These are phyloP conservation scores for Dactylellina leptospora DNA, from an alignment of 2,329 filamentous ascomycete genomes.

Conservation along the genomic window DNA sequence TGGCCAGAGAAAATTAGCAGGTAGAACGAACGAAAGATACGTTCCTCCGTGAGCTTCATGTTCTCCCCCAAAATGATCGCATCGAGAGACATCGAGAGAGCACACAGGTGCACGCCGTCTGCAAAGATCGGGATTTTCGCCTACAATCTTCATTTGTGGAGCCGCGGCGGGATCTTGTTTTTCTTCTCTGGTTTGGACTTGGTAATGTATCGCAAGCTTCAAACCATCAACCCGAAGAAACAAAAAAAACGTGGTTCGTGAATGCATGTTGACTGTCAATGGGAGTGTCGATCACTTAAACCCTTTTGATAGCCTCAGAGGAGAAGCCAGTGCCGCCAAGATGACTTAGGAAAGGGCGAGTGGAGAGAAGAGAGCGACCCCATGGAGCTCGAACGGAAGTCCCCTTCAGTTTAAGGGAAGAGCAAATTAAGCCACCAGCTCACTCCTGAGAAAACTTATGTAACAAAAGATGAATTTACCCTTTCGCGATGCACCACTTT, in stretches of 20 bases:
- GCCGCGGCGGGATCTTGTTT: conserved; percentile 38
- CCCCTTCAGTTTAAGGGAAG: conserved; percentile 38
- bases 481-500: conserved; percentile 9
- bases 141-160: conserved; percentile 48
- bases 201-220: conserved; percentile 24
- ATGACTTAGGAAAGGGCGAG: conserved; percentile 21
- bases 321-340: conserved; percentile 21
- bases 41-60: too few relatives aligned
- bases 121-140: conserved; percentile 48
- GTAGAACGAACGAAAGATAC: too few relatives aligned
- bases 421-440: conserved; percentile 30
- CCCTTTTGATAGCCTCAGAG: conserved; percentile 36
- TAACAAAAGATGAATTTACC: conserved; percentile 23
- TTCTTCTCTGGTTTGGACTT: conserved; percentile 10
- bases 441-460: conserved; percentile 21
- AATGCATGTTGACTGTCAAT: conserved; percentile 51
- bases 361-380: conserved; percentile 16
- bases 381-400: conserved; percentile 35
- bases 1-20: too few relatives aligned
- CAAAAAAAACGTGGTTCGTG: conserved; percentile 50
- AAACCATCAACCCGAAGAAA: conserved; percentile 36
- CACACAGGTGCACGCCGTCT: conserved; percentile 13
- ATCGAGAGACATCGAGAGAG: conserved; percentile 30
- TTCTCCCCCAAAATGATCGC: conserved; percentile 21
- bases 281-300: conserved; percentile 50